phyloP scores from a whole-genome alignment of 2,329 filamentous ascomycete species.

The Aspergillus neoniger region DNA sequence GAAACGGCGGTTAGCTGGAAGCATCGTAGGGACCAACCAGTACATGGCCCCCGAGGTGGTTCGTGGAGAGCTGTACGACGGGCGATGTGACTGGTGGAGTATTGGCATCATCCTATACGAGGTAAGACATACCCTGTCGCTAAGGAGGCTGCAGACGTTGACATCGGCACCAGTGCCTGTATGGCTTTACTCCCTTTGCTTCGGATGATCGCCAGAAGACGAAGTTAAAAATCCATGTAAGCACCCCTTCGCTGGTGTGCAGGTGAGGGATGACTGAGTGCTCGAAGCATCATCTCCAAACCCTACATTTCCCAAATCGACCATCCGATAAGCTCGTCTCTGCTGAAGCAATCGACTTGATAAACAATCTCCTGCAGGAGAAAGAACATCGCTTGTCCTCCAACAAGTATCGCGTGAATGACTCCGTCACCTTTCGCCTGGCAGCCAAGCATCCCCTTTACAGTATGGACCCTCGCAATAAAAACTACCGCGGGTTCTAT shows the following conservation, averaged over 20 bases:
- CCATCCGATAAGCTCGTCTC: slow-evolving; percentile 61
- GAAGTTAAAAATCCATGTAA: slow-evolving; percentile 79
- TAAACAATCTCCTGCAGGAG: slow-evolving; percentile 70
- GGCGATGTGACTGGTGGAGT: slow-evolving; percentile 95
- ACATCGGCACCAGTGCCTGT: slow-evolving; percentile 65
- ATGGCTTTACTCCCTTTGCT: slow-evolving; percentile 87
- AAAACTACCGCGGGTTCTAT: slow-evolving; percentile 56
- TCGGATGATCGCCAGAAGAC: slow-evolving; percentile 79
- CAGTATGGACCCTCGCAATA: slow-evolving; percentile 34
- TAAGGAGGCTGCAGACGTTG: slow-evolving; percentile 1
- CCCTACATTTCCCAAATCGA: slow-evolving; percentile 69
- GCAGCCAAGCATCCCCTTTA: slow-evolving; percentile 34
- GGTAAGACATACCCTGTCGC: slow-evolving; percentile 37
- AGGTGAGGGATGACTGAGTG: slow-evolving; percentile 10
- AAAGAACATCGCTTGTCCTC: slow-evolving; percentile 77
- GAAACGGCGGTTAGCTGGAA: slow-evolving; percentile 73
- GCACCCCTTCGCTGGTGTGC: slow-evolving; percentile 28
- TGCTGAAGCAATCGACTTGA: slow-evolving; percentile 72
- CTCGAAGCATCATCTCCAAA: slow-evolving; percentile 66
- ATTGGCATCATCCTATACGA: slow-evolving; percentile 92
- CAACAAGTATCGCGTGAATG: slow-evolving; percentile 69
- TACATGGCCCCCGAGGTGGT: slow-evolving; percentile 98
- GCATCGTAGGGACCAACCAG: slow-evolving; percentile 91
- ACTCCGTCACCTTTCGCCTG: slow-evolving; percentile 46
- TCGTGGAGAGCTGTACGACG: slow-evolving; percentile 79